Base-by-base conservation (phyloP, 2,329 filamentous ascomycete genomes). In the Aureobasidium sp. region DNA sequence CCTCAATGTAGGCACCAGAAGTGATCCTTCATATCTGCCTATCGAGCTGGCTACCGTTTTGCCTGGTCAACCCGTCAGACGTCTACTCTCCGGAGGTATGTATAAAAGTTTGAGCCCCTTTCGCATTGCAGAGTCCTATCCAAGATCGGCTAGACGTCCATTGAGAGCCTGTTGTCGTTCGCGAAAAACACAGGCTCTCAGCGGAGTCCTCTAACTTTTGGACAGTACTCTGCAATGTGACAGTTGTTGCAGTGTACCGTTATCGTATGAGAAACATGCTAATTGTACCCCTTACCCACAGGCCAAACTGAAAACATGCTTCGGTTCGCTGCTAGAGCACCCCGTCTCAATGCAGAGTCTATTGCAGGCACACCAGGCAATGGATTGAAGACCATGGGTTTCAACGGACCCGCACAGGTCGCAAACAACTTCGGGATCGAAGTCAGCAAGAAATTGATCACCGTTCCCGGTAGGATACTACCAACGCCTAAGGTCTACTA, bases 401-500 rank as follows among this genome's bases (percentile, higher is more conserved):
- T 90, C 2, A 80, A 84, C 47, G 71, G 33, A 8, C 40, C 37
- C 7, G 59, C 70, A 0, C 61, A 63, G 31, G 29, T 45, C 3
- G 2, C 54, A 14, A 58, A 69, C 5, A 70, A 77, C 2, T 94
- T 91, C 64, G 86, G 86, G 5, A 78, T 95, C 64, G 74, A 75
- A 1, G 80, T 91, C 3, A 78, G 77, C 7, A 80, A 81, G 14
- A 73, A 77, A 1, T 79, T 96, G 37, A 77, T 96, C 37, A 88
- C 88, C 0, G 88, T 96, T 0, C 78, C 79, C 0, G 92, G 84
- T 1, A 85, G 91, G 6, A 81, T 93, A 44, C 79, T 96, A 0
- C 45, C 68, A 0, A 69, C 83, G 0, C 91, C 91, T 0, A 68
- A 66, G 0, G 74, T 96, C 31, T 71, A 75, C 1, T 96, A 96